Conservation (phyloP, 768 basidiomycete genomes). For the Rhizopogon sp. region DNA sequence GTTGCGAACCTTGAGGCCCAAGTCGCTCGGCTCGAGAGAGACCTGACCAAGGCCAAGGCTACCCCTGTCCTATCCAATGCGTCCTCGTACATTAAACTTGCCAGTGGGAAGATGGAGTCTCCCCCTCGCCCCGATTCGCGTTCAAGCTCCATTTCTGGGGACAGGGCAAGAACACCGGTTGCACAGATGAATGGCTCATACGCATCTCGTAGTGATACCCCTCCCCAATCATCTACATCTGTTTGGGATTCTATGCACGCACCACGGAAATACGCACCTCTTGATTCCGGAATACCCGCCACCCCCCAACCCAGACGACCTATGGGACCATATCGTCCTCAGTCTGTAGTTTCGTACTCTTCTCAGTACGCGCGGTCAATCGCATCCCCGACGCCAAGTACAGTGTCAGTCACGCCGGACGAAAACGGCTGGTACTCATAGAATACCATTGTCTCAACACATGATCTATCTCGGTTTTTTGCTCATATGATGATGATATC, state of each 20-base stretch:
- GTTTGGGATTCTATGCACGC: slow-evolving; percentile 75
- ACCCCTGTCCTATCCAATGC: slow-evolving; percentile 22
- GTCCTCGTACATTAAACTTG: slow-evolving; percentile 36
- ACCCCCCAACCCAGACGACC: slow-evolving; percentile 6
- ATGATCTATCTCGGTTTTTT: slow-evolving; percentile 9
- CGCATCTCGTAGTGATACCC: slow-evolving; percentile 37
- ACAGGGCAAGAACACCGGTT: slow-evolving; percentile 49
- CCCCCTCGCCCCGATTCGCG: slow-evolving; percentile 72
- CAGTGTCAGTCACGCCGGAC: slow-evolving; percentile 63
- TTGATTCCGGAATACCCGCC: slow-evolving; percentile 9
- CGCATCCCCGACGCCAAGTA: slow-evolving; percentile 75
- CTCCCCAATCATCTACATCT: slow-evolving; percentile 34
- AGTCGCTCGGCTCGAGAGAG: slow-evolving; percentile 50
- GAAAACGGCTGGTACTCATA: slow-evolving; percentile 79
- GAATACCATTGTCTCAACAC: neutral
- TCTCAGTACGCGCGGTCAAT: slow-evolving; percentile 27
- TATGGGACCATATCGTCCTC: slow-evolving; percentile 5
- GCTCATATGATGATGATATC: slow-evolving; percentile 5
- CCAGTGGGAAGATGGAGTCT: slow-evolving; percentile 28
- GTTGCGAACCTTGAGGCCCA: slow-evolving; percentile 58
- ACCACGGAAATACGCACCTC: slow-evolving; percentile 24
- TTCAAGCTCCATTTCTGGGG: slow-evolving; percentile 51
- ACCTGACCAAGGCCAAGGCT: slow-evolving; percentile 46
- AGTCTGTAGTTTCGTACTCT: neutral
- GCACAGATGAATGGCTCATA: slow-evolving; percentile 28